A percentile compares a stretch with the other conserved stretches of the same genome.
Conservation (phyloP, 2,329 filamentous ascomycete species). For the Cladophialophora psammophila region DNA sequence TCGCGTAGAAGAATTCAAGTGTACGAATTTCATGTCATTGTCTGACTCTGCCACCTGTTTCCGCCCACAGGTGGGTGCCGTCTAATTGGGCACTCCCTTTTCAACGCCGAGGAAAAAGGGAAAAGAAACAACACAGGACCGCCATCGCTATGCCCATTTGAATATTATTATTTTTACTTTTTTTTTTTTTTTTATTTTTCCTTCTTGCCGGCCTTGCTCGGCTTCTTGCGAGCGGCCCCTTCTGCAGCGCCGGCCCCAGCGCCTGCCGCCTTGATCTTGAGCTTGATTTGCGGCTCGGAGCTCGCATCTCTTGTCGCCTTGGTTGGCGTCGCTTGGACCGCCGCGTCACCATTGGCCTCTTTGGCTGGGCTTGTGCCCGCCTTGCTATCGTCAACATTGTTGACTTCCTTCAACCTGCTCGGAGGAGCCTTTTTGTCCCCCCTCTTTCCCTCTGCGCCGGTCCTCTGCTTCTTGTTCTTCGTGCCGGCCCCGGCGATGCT, state of each 20-base stretch:
- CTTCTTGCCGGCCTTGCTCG: slow-evolving; percentile 33
- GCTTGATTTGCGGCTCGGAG: slow-evolving; percentile 37
- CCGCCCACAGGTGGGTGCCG: background rate
- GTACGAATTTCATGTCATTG: background rate
- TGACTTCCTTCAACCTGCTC: slow-evolving; percentile 38
- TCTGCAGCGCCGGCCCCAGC: slow-evolving; percentile 17
- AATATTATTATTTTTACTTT: slow-evolving; percentile 5
- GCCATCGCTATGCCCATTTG: slow-evolving; percentile 1
- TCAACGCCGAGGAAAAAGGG: background rate
- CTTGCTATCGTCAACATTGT: slow-evolving; percentile 35
- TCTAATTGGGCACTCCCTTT: background rate
- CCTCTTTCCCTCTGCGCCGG: slow-evolving; percentile 36
- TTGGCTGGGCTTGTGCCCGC: slow-evolving; percentile 34
- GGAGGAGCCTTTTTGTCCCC: slow-evolving; percentile 37
- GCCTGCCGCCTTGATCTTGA: slow-evolving; percentile 34
- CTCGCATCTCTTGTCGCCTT: slow-evolving; percentile 33
- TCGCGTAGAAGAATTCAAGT: background rate
- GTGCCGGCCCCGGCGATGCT: slow-evolving; percentile 17
- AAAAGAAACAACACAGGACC: background rate
- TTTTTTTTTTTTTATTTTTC: slow-evolving; percentile 15
- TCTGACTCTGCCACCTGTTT: background rate
- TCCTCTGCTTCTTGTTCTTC: slow-evolving; percentile 40
- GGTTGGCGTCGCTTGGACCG: slow-evolving; percentile 38
- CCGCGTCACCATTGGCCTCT: slow-evolving; percentile 37
- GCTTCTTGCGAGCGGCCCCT: slow-evolving; percentile 30